Base-by-base conservation (phyloP, 306 rosid genomes). In the Lablab purpureus region DNA sequence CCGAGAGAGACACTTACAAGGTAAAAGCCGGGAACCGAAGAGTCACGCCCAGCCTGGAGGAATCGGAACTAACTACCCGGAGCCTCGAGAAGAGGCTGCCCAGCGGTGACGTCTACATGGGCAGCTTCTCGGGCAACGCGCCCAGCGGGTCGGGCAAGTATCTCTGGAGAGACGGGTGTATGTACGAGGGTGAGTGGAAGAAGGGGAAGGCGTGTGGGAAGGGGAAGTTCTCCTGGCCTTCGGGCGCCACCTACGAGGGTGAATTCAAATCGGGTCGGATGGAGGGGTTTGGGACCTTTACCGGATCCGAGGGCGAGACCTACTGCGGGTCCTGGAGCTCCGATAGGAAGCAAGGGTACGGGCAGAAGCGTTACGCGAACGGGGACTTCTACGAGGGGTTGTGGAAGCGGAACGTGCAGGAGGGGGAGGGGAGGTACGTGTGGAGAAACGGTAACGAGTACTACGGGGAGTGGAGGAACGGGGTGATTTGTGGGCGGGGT, bases 121-220 rank as follows among this genome's bases (percentile, higher is more conserved):
- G 99, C 1, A 87, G 84, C 75, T 96, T 92, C 85, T 87, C 88
- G 12, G 91, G 90, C 0, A 85, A 79, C 71, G 85, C 71, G 28
- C 99, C 98, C 0, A 82, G 88, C 80, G 98, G 99, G 83, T 96
- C 94, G 27, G 98, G 99, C 1, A 96, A 93, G 79, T 96, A 96
- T 47, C 56, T 90, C 32, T 96, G 99, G 99, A 83, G 76, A 0
- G 99, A 96, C 83, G 98, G 99, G 5, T 96, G 98, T 80, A 88
- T 93, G 96, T 93, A 96, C 82, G 97, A 90, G 41, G 99, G 99
- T 0, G 97, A 90, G 27, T 96, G 99, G 99, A 88, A 89, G 72
- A 79, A 85, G 47, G 99, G 99, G 1, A 96, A 96, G 41, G 98
- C 97, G 58, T 91, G 93, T 1, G 98, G 97, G 0, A 96, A 89